These are phyloP conservation scores for Solanum gracilifrons DNA, from an alignment of 257 asterid species.

Conservation along the genomic window DNA sequence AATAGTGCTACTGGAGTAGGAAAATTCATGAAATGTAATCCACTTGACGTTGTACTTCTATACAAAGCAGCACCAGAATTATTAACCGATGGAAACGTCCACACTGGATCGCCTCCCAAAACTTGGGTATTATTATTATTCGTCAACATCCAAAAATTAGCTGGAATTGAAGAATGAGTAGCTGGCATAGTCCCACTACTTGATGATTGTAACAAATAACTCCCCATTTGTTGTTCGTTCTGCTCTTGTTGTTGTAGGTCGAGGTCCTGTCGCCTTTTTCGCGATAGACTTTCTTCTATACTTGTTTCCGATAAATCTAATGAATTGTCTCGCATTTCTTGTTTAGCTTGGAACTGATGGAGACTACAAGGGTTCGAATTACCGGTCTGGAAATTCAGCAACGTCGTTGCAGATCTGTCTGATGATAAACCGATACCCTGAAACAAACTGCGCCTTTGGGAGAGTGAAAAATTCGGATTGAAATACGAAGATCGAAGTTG, in stretches of 20 bases:
- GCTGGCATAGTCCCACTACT: slow-evolving; percentile 64
- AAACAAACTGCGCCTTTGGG: slow-evolving; percentile 43
- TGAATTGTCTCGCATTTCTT: slow-evolving; percentile 38
- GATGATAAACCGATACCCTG: slow-evolving; percentile 50
- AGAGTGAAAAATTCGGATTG: slow-evolving; percentile 42
- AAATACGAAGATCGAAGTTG: slow-evolving; percentile 70
- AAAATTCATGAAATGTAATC: slow-evolving; percentile 86
- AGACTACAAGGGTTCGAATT: slow-evolving; percentile 30
- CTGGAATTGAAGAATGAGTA: slow-evolving; percentile 63
- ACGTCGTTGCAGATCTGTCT: slow-evolving; percentile 44
- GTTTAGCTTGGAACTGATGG: slow-evolving; percentile 40
- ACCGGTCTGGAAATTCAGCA: slow-evolving; percentile 51
- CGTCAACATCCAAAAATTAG: slow-evolving; percentile 88
- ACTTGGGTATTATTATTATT: slow-evolving; percentile 58
- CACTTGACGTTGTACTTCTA: slow-evolving; percentile 66
- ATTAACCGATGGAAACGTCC: slow-evolving; percentile 66
- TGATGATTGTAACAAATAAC: slow-evolving; percentile 61
- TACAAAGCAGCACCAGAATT: slow-evolving; percentile 54
- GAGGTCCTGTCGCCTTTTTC: slow-evolving; percentile 38
- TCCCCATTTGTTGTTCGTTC: slow-evolving; percentile 52
- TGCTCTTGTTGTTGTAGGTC: slow-evolving; percentile 25
- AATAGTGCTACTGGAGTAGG: slow-evolving; percentile 65
- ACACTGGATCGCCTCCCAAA: slow-evolving; percentile 66
- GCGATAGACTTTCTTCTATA: slow-evolving; percentile 30
- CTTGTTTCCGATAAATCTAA: slow-evolving; percentile 31